Percentiles rank a stretch among this genome's conserved stretches.
These are phyloP conservation scores for Nymphaea thermarum DNA, from an alignment of 164 flowering plant species.

Conservation along the genomic window DNA sequence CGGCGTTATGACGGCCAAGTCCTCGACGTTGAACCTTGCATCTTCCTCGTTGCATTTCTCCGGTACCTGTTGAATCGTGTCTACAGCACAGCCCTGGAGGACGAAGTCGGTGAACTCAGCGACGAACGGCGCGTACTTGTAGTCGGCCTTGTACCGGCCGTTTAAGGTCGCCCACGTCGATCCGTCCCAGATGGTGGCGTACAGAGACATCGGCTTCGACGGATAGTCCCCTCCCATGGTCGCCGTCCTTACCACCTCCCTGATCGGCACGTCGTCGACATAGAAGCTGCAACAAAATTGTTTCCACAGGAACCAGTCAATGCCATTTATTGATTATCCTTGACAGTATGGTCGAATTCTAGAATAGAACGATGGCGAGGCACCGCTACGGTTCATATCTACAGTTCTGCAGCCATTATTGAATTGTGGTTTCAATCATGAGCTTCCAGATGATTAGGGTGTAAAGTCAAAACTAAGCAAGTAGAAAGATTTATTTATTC, in stretches of 20 bases:
- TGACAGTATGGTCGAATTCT: no score
- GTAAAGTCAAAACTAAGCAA: neutral
- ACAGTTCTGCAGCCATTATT: no score
- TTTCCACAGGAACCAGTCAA: no score
- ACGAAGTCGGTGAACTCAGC: conserved; percentile 51
- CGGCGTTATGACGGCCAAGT: conserved; percentile 35
- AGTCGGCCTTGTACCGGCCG: conserved; percentile 61
- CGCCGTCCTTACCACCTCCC: conserved; percentile 46
- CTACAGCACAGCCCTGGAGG: conserved; percentile 54
- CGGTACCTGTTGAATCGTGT: conserved; percentile 39
- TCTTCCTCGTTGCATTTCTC: conserved; percentile 5
- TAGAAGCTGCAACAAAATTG: conserved; percentile 43
- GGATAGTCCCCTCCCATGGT: conserved; percentile 88
- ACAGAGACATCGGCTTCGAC: conserved; percentile 79
- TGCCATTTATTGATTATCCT: no score
- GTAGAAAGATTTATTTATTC: neutral
- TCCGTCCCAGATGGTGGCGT: conserved; percentile 97
- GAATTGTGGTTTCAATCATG: neutral
- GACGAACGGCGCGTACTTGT: conserved; percentile 64
- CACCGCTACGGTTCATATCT: no score
- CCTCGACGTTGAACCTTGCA: conserved; percentile 15
- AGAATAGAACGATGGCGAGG: no score
- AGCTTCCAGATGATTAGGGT: neutral
- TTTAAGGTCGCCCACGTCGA: conserved; percentile 88
- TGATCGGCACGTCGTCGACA: conserved; percentile 78